Base-by-base conservation (phyloP, 2,329 filamentous ascomycete species). In the Tolypocladium nubicola region DNA sequence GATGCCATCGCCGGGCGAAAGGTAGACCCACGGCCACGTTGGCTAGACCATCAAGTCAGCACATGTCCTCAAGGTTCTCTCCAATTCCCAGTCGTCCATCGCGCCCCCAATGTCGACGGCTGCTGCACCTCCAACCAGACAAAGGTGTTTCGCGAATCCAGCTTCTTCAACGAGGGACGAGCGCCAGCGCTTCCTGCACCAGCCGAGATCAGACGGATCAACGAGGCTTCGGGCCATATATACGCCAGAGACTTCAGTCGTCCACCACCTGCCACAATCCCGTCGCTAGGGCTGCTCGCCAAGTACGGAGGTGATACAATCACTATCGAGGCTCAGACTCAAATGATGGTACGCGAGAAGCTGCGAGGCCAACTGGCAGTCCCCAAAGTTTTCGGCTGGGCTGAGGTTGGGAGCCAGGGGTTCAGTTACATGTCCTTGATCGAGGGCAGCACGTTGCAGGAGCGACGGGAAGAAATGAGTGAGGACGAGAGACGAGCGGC, bases 341-440 rank as follows among this genome's bases (percentile, higher is more conserved):
- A 71, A 60, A 57, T 58, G 2, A 62, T 64, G 60, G 49, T 72
- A 55, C 57, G 60, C 47, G 59, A 68, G 56, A 57, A 59, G n/a
- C 55, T 71, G 19, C 33, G 61, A 56, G 68, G 58, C 49, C 59
- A 50, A 21, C 61, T 67, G 1, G 61, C 62, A 4, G 54, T 65
- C 9, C 63, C 65, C 7, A 64, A 67, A 50, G 73, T 85, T 73
- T 68, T 64, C 38, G 64, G 60, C 10, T 67, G 62, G 64, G 39
- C 37, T 41, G 60, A 58, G 53, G 58, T 63, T 41, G 56, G 52
- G 26, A 53, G 52, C 3, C 61, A 66, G 64, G 62, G 1, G 54
- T 68, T 67, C 39, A 62, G 67, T 7, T 68, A 66, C 40, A 68
- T 67, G 65, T 53, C 59, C 23, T 53, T 66, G 3, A 45, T 67